phyloP scores from a whole-genome alignment of 179 eudicot genomes.

The Silene vulgaris region DNA sequence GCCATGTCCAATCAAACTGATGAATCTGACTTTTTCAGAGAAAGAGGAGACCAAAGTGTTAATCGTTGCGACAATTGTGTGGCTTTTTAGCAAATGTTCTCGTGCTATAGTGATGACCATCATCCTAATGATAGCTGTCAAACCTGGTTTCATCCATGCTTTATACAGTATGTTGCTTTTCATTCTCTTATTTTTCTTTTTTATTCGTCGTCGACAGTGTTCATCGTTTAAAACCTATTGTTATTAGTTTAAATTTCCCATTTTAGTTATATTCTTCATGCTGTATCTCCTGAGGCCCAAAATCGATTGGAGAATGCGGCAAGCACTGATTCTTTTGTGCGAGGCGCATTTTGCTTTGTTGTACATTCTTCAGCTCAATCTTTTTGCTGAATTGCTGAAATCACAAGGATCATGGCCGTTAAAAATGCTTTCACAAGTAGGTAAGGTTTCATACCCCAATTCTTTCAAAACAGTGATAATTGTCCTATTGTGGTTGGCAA shows the following conservation, averaged over 20 bases:
- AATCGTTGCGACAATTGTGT: slow-evolving; percentile 92
- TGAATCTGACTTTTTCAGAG: slow-evolving; percentile 39
- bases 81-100: slow-evolving; percentile 91
- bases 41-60: slow-evolving; percentile 87
- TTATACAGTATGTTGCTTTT: slow-evolving; percentile 57
- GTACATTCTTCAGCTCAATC: slow-evolving; percentile 75
- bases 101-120: slow-evolving; percentile 76
- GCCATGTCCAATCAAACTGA: background rate
- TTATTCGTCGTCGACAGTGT: background rate
- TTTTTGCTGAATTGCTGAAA: slow-evolving; percentile 51
- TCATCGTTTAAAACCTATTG: slow-evolving; percentile 6
- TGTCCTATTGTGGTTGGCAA: background rate
- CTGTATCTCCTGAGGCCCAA: slow-evolving; percentile 73
- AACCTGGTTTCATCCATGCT: slow-evolving; percentile 91
- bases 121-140: slow-evolving; percentile 83
- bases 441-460: slow-evolving; percentile 30
- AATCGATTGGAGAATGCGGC: slow-evolving; percentile 59
- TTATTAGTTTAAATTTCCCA: slow-evolving; percentile 22
- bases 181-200: background rate
- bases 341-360: slow-evolving; percentile 87
- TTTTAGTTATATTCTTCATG: slow-evolving; percentile 92
- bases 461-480: background rate
- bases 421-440: slow-evolving; percentile 68
- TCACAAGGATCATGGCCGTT: slow-evolving; percentile 48
- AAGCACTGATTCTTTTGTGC: slow-evolving; percentile 73